phyloP scores from a whole-genome alignment of 2,329 filamentous ascomycete species.

The Fusarium redolens region DNA sequence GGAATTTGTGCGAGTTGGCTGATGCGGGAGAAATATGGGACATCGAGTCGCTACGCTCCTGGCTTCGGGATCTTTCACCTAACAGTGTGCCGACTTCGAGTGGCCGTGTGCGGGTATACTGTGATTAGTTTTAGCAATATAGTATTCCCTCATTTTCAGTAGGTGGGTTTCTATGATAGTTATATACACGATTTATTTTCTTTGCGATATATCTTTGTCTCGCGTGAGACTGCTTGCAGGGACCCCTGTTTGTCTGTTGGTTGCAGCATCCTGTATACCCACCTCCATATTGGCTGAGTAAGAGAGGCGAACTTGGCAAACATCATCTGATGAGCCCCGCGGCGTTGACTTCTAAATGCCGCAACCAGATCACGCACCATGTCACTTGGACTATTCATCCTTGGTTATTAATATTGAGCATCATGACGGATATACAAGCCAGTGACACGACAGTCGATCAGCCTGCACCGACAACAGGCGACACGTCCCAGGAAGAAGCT shows the following conservation, averaged over 20 bases:
- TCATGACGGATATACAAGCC: neutral
- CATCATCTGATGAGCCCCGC: neutral
- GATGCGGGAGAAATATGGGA: slow-evolving; percentile 13
- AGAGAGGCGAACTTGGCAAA: neutral
- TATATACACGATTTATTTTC: neutral
- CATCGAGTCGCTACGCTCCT: slow-evolving; percentile 4
- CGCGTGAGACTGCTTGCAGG: neutral
- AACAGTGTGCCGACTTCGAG: neutral
- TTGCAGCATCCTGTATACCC: neutral
- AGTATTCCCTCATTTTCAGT: no score
- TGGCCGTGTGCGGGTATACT: neutral
- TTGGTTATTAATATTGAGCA: neutral
- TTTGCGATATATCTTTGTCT: neutral
- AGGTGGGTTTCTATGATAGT: no score
- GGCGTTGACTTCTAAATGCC: neutral
- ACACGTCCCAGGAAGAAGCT: neutral
- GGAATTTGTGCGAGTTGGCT: slow-evolving; percentile 2
- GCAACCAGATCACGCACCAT: neutral
- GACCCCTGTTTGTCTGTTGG: neutral
- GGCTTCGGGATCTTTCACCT: neutral
- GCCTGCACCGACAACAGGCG: neutral
- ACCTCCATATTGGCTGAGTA: neutral
- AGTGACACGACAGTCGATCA: neutral
- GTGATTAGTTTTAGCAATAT: neutral
- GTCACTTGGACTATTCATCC: neutral